A percentile compares a stretch with the other conserved stretches of the same genome.
Evolutionary conservation across 371 early-diverging fungal genomes (phyloP).

Genomic region (Mortierella sp.): DNA sequence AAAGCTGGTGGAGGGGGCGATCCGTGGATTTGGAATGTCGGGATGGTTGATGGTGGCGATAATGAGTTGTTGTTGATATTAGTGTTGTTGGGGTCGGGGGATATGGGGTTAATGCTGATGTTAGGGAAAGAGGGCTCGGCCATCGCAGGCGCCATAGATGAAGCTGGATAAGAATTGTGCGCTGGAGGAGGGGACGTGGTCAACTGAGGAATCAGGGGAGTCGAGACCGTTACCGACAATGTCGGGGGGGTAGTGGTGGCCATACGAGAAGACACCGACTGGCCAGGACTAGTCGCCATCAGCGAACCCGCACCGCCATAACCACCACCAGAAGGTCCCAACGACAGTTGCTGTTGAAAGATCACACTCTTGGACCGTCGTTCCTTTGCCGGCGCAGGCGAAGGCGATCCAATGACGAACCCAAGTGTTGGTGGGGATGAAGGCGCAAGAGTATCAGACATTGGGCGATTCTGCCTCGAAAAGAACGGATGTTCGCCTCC

Average conservation of each 20-base stretch:
- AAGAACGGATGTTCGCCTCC: slow-evolving; percentile 27
- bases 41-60: not conserved
- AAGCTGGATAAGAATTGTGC: not conserved
- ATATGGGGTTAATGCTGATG: not conserved
- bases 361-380: slow-evolving; percentile 38
- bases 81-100: not conserved
- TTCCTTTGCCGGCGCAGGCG: slow-evolving; percentile 18
- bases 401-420: not conserved
- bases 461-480: not conserved
- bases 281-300: not conserved
- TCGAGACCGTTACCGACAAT: not conserved
- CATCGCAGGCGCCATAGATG: not conserved
- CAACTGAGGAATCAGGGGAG: not conserved
- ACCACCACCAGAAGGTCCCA: not conserved
- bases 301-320: not conserved
- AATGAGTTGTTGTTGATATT: not conserved
- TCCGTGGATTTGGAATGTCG: not conserved
- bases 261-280: not conserved
- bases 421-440: not conserved
- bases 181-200: not conserved
- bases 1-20: not conserved
- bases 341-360: slow-evolving; percentile 13
- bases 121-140: not conserved
- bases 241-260: not conserved
- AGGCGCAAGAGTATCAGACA: not conserved